A percentile compares a stretch with the other conserved stretches of the same genome.
These are phyloP conservation scores for Dissophora globulifera DNA, from an alignment of 192 early-diverging fungal species.

Conservation along the genomic window DNA sequence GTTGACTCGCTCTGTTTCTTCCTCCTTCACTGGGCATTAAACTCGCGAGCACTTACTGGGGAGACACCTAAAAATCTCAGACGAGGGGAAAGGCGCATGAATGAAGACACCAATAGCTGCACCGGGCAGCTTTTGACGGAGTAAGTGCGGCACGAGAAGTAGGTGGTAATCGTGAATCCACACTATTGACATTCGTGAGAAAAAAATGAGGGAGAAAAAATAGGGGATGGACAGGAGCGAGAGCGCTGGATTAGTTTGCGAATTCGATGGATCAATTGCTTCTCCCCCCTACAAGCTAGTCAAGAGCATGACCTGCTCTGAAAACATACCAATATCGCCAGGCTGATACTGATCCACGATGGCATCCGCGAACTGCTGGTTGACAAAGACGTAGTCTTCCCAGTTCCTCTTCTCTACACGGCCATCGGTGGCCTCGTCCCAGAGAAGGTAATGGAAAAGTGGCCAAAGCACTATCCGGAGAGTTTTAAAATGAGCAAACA, in stretches of 20 bases:
- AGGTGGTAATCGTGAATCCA: conserved; percentile 99
- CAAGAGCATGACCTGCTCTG: background rate
- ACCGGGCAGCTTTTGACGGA: conserved; percentile 80
- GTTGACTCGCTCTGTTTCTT: too few relatives aligned
- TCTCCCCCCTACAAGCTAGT: too few relatives aligned
- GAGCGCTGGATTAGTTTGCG: too few relatives aligned
- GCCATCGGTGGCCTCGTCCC: conserved; percentile 78
- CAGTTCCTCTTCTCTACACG: conserved; percentile 75
- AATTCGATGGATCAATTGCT: too few relatives aligned
- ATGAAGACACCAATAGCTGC: conserved; percentile 95
- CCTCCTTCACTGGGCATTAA: too few relatives aligned
- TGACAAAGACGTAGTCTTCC: conserved; percentile 84
- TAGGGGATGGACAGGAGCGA: background rate
- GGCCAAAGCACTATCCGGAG: conserved; percentile 91
- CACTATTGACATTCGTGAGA: conserved; percentile 57
- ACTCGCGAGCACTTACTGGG: conserved; percentile 61
- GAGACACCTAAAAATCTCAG: conserved; percentile 95
- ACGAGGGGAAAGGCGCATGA: conserved; percentile 96
- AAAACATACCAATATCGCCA: conserved; percentile 79
- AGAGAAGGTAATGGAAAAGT: conserved; percentile 93
- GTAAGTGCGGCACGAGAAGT: conserved; percentile 88
- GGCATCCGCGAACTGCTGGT: conserved; percentile 79
- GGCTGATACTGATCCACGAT: conserved; percentile 76
- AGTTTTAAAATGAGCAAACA: conserved; percentile 13
- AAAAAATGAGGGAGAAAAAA: conserved; percentile 7